A percentile compares a stretch with the other conserved stretches of the same genome.
phyloP scores from a whole-genome alignment of 768 basidiomycete species.

The Polyporus arcularius region DNA sequence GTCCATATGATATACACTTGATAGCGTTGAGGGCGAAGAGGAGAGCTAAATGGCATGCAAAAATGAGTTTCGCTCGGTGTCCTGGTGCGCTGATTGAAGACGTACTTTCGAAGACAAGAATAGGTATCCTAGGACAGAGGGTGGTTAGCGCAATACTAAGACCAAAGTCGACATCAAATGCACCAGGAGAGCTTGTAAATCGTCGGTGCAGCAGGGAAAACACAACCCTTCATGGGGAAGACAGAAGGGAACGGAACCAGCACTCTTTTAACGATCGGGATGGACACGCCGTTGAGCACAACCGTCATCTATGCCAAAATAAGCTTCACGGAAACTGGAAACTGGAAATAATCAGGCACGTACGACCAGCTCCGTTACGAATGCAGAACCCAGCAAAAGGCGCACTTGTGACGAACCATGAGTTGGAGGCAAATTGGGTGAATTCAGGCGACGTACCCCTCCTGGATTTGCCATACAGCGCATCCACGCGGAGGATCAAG shows the following conservation, averaged over 20 bases:
- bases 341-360: not conserved
- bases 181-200: conserved; percentile 12
- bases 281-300: not conserved
- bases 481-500: conserved; percentile 22
- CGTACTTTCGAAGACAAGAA: conserved; percentile 18
- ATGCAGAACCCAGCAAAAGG: not conserved
- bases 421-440: not conserved
- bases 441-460: not conserved
- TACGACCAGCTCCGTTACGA: conserved; percentile 2
- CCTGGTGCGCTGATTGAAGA: not conserved
- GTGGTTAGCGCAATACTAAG: too few species aligned
- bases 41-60: conserved; percentile 4
- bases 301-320: not conserved
- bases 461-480: conserved; percentile 15
- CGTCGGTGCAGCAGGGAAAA: not conserved
- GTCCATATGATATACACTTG: conserved; percentile 21
- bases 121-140: conserved; percentile 5
- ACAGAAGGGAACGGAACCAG: conserved; percentile 8
- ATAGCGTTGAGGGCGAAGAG: conserved; percentile 16
- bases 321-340: not conserved
- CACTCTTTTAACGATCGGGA: not conserved
- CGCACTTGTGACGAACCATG: not conserved
- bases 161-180: not conserved
- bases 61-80: not conserved
- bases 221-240: conserved; percentile 16